These are phyloP conservation scores for Chlorella sorokiniana DNA, from an alignment of 139 green algal genomes.

Conservation along the genomic window DNA sequence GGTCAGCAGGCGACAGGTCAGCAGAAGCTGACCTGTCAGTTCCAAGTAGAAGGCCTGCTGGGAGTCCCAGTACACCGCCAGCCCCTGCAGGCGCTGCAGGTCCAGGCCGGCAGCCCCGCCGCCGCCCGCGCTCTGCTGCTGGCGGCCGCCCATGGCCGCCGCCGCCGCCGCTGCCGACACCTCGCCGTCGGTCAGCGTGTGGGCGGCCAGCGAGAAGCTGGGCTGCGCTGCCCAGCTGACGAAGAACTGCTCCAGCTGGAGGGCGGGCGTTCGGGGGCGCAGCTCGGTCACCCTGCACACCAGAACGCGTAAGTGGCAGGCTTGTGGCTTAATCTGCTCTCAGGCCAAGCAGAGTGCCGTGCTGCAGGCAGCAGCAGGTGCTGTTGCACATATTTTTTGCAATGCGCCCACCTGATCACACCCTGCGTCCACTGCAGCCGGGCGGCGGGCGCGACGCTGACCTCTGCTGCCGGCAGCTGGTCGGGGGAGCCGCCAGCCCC, in stretches of 20 bases:
- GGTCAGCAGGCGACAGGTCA: neutral
- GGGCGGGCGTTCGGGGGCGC: neutral
- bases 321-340: no score
- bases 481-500: neutral
- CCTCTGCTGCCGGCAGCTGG: neutral
- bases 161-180: neutral
- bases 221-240: conserved; percentile 12
- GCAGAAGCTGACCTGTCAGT: neutral
- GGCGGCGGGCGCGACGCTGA: conserved; percentile 10
- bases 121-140: neutral
- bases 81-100: conserved; percentile 25
- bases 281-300: conserved; percentile 17
- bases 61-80: conserved; percentile 38
- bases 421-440: conserved; percentile 5
- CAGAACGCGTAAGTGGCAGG: no score
- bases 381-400: neutral
- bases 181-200: neutral
- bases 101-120: neutral
- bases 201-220: conserved; percentile 11
- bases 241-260: conserved; percentile 28
- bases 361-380: neutral
- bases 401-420: conserved; percentile 7
- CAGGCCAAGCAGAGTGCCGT: neutral
- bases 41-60: conserved; percentile 30
- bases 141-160: neutral